Evolutionary conservation across 331 rosid genomes (phyloP), one percentile per base, ranked within the genome.

Genomic region (Rhamnella rubrinervis): DNA sequence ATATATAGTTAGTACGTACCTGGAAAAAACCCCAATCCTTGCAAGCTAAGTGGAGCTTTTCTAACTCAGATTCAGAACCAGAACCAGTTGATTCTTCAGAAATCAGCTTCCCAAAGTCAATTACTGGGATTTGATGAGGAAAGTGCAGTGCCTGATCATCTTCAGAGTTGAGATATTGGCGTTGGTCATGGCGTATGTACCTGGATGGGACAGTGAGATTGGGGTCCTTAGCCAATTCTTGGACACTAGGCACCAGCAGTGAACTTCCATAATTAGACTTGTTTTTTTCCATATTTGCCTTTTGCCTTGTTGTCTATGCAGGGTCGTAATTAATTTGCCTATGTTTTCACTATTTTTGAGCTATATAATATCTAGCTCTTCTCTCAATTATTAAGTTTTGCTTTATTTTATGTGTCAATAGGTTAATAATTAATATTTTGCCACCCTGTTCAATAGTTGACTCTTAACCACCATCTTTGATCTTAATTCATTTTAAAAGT

Each of bases 21-120:
- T 68, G 79, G 59, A 75, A 68, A 67, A 75, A 75, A 16, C 78
- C 78, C 78, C 78, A 74, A 5, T 75, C 61, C 67, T 63, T 63
- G 66, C 75, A 68, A 40, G 80, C 74, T 17, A n/a, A 68, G 73
- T 75, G 79, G 57, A 75, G 74, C 26, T 13, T 61, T 15, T 58
- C 65, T 41, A 75, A 25, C 35, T 75, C 79, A 31, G 58, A 39
- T 2, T 31, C 35, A 31, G 35, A 31, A 26, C 31, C 1, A 26
- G 51, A 23, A 40, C 9, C 59, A 15, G 50, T 38, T 28, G 56
- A 60, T 51, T 31, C 37, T 37, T 14, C 47, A 12, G 68, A 66
- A 28, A 52, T n/a, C 64, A 61, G 12, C 14, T 35, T 68, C 52
- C 61, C 23, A 41, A 75, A 21, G 57, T 75, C 63, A 15, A 75